phyloP scores from a whole-genome alignment of 2,329 filamentous ascomycete species.

The Stagonosporopsis vannaccii region DNA sequence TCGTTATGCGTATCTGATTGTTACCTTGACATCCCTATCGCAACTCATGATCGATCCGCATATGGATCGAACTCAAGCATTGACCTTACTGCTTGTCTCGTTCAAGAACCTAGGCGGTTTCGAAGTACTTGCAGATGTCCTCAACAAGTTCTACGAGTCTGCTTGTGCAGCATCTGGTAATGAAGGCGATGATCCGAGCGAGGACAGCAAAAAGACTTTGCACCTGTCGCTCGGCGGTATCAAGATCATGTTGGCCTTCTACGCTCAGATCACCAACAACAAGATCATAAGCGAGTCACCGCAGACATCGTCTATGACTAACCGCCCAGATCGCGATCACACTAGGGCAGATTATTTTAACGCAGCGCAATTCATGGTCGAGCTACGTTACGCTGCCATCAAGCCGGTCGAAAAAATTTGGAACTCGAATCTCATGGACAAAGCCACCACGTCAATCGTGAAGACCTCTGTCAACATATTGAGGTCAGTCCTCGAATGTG shows the following conservation, averaged over 20 bases:
- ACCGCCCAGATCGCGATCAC: constrained; percentile 61
- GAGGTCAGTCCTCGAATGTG: constrained; percentile 77
- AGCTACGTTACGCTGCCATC: constrained; percentile 80
- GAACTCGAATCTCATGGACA: constrained; percentile 85
- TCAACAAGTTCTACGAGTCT: constrained; percentile 71
- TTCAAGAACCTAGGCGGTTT: constrained; percentile 86
- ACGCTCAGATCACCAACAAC: constrained; percentile 75
- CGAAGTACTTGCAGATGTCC: constrained; percentile 73
- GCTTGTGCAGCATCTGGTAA: constrained; percentile 58
- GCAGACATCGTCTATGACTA: constrained; percentile 64
- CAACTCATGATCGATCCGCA: constrained; percentile 78
- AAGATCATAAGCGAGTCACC: constrained; percentile 82
- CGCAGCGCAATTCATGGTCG: constrained; percentile 80
- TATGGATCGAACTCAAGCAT: constrained; percentile 48
- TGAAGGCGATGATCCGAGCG: constrained; percentile 54
- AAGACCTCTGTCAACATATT: constrained; percentile 85
- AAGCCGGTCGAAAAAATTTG: constrained; percentile 80
- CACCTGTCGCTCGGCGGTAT: constrained; percentile 67
- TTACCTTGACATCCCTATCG: constrained; percentile 78
- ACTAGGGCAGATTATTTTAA: constrained; percentile 68
- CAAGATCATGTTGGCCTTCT: constrained; percentile 85
- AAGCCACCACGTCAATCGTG: constrained; percentile 76
- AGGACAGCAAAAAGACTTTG: constrained; percentile 48
- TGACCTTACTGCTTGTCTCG: constrained; percentile 80
- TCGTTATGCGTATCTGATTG: constrained; percentile 78